Conservation (phyloP, 2,329 filamentous ascomycete species). For the Ophiostoma piceae region DNA sequence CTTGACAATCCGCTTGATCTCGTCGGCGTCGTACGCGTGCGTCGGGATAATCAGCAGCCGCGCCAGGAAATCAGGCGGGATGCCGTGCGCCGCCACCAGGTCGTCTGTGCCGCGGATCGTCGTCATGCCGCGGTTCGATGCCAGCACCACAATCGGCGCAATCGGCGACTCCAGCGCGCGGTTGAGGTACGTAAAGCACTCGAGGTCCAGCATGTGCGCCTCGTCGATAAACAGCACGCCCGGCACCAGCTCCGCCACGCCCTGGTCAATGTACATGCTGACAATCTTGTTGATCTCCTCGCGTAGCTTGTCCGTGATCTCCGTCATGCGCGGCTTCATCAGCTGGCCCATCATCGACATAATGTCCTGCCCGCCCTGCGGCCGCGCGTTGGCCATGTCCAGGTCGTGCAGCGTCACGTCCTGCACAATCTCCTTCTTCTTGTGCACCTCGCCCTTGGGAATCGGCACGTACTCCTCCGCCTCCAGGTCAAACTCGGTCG, state of each 20-base stretch:
- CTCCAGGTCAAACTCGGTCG: constrained; percentile 96
- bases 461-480: constrained; percentile 98
- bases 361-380: constrained; percentile 95
- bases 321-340: constrained; percentile 99
- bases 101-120: constrained; percentile 83
- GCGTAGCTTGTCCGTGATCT: constrained; percentile 96
- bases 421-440: constrained; percentile 99
- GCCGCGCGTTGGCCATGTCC: constrained; percentile 89
- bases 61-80: constrained; percentile 87
- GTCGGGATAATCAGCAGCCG: constrained; percentile 95
- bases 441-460: constrained; percentile 97
- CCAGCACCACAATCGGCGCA: constrained; percentile 93
- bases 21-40: constrained; percentile 76
- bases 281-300: constrained; percentile 99
- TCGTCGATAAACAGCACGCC: constrained; percentile 98
- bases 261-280: constrained; percentile 97
- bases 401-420: constrained; percentile 96
- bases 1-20: constrained; percentile 88
- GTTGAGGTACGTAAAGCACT: constrained; percentile 99
- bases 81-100: constrained; percentile 81
- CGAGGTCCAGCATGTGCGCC: constrained; percentile 99
- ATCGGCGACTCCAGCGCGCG: constrained; percentile 93
- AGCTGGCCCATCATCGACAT: constrained; percentile 99
- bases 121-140: constrained; percentile 91
- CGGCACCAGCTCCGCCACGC: constrained; percentile 94